Evolutionary conservation across 306 rosid species (phyloP).

Genomic region (Prunus salicina): DNA sequence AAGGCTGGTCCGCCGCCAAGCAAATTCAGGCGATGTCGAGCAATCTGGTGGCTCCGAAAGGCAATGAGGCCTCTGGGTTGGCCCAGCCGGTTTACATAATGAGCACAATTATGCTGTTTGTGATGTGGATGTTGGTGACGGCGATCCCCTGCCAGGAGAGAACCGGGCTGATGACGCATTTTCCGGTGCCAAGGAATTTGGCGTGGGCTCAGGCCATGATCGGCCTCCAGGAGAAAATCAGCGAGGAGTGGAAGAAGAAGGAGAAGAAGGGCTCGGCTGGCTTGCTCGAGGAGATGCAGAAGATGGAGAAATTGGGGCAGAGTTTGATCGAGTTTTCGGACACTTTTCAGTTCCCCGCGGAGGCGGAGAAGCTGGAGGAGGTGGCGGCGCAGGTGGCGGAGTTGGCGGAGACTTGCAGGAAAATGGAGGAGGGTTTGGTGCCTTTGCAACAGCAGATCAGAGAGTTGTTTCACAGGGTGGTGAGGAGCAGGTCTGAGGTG

Average conservation of each 20-base stretch:
- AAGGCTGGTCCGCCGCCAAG: slow-evolving; percentile 84
- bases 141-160: slow-evolving; percentile 92
- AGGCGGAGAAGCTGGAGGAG: slow-evolving; percentile 52
- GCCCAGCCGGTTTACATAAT: slow-evolving; percentile 63
- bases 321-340: slow-evolving; percentile 63
- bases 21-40: slow-evolving; percentile 74
- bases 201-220: slow-evolving; percentile 76
- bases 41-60: slow-evolving; percentile 68
- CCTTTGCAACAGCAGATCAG: slow-evolving; percentile 89
- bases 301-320: slow-evolving; percentile 66
- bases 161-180: slow-evolving; percentile 55
- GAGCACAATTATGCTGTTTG: slow-evolving; percentile 53
- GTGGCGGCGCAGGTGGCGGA: slow-evolving; percentile 60
- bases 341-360: slow-evolving; percentile 57
- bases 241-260: slow-evolving; percentile 93
- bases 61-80: slow-evolving; percentile 53
- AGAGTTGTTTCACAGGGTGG: slow-evolving; percentile 78
- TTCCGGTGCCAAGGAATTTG: slow-evolving; percentile 50
- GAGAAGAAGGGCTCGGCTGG: slow-evolving; percentile 83
- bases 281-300: slow-evolving; percentile 77
- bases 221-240: slow-evolving; percentile 73
- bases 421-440: slow-evolving; percentile 81
- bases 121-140: slow-evolving; percentile 84
- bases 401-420: slow-evolving; percentile 60
- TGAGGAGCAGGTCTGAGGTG: slow-evolving; percentile 83